Evolutionary conservation across 139 green algal species (phyloP), one percentile per base, ranked within the genome.

Genomic region (Nannochloris sp.): DNA sequence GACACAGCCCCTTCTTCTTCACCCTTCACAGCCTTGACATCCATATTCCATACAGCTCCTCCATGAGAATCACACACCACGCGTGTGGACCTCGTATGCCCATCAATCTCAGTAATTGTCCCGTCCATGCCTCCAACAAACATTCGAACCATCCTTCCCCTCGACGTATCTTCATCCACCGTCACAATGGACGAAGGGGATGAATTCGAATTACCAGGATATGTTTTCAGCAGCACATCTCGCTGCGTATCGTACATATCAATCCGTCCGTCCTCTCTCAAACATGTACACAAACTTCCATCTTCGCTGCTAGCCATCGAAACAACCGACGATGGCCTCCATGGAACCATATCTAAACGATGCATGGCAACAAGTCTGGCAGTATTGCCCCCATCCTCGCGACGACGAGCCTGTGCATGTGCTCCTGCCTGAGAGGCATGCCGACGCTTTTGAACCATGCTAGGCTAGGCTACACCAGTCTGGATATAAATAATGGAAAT

Each of bases 61-160:
- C 90, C 91, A 64, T 77, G 79, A 13, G 84, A 90, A 69, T 96
- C 89, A 2, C 45, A 49, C 20, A 51, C 29, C 6, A 51, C 6
- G 3, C 25, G 29, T 56, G 51, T 10, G 4, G n/a, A 49, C 37
- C 51, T 45, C 45, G 49, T 37, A n/a, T 67, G 55, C 45, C 90
- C 51, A 65, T 82, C 68, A 86, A 79, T 79, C 76, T 96, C 87
- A 1, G 68, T 63, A 5, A 96, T 50, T 0, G 37, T 49, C 43
- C 90, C 90, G 49, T 95, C 81, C 9, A 96, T 76, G 8, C 77
- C 81, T 1, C 74, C 75, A 8, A 63, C 79, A 50, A 96, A 89
- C 2, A 94, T 80, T 6, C 65, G 65, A 55, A 36, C 33, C 2
- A 29, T 33, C 46, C 11, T 43, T 55, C 20, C 56, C 65, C 2